Evolutionary conservation across 2,329 filamentous ascomycete species (phyloP), one percentile per base, ranked within the genome.

Genomic region (Hymenoscyphus scutula): DNA sequence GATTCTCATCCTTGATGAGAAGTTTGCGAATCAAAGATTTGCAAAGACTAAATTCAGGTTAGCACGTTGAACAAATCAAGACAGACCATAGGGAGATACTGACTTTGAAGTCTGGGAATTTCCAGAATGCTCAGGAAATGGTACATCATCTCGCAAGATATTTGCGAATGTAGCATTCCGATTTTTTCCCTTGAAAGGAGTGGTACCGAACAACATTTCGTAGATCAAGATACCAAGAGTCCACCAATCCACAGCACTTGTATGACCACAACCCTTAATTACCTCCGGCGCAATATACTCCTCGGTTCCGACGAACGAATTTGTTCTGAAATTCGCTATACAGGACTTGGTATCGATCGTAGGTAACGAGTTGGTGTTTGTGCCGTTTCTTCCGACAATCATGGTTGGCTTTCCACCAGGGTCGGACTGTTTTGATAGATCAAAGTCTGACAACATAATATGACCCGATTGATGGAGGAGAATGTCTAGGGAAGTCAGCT

Each of bases 371-470:
- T 88, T 92, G 7, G 90, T 89, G 60, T 92, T 94, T 45, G 92
- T 89, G 59, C 93, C 93, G 70, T 91, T 93, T 53, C 82, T 79
- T 69, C 91, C 91, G 65, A 97, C 84, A 72, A 99, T 97, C 94
- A 99, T 98, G 27, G 93, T 97, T 56, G 95, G 95, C 74, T 94
- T 94, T 79, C 95, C 95, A 73, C 93, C 95, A 17, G 91, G 89
- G 69, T 96, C 95, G 6, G 95, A 99, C 78, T 99, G 95, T 78
- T 99, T 99, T 10, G 93, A 97, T 65, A 99, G 79, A 77, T 99
- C 95, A 77, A 99, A 99, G 79, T 99, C 95, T 65, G 95, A 98
- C 75, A 99, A 84, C 95, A 99, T 99, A 71, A 99, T 99, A 77
- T 99, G 95, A 17, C 95, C 95, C n/a, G 95, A 98, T 77, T 99